Evolutionary conservation across 2,329 filamentous ascomycete species (phyloP).

Genomic region (Xylariomycetidae sp.): DNA sequence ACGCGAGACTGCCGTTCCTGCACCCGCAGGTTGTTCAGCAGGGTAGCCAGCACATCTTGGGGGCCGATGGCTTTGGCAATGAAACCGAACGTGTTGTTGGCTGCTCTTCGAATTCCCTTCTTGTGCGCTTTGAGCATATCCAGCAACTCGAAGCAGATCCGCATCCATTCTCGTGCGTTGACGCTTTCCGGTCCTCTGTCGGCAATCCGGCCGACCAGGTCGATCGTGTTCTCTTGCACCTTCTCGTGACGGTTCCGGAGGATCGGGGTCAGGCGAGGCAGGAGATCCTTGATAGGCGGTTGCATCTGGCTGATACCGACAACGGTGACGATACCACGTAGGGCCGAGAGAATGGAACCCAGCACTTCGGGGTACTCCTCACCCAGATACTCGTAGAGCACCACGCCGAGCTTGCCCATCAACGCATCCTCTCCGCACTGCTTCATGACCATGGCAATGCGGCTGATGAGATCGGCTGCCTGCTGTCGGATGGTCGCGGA

Average conservation of each 20-base stretch:
- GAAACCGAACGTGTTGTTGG: constrained; percentile 99
- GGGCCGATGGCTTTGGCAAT: constrained; percentile 98
- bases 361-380: constrained; percentile 98
- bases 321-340: constrained; percentile 94
- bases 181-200: constrained; percentile 95
- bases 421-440: constrained; percentile 94
- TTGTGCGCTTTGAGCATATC: constrained; percentile 99
- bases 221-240: constrained; percentile 98
- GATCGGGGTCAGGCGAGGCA: constrained; percentile 95
- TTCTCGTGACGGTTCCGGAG: constrained; percentile 97
- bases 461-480: constrained; percentile 90
- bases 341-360: constrained; percentile 88
- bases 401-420: constrained; percentile 90
- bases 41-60: constrained; percentile 90
- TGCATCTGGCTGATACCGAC: constrained; percentile 98
- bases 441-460: constrained; percentile 98
- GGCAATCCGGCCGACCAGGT: constrained; percentile 94
- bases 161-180: constrained; percentile 98
- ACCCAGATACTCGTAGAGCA: constrained; percentile 95
- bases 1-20: constrained; percentile 97
- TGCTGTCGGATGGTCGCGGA: constrained; percentile 94
- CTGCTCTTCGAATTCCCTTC: constrained; percentile 95
- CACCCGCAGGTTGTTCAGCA: constrained; percentile 93
- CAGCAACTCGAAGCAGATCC: constrained; percentile 96
- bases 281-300: constrained; percentile 90